Conservation (phyloP, 73 alveolate genomes). For the Stentor coeruleus region DNA sequence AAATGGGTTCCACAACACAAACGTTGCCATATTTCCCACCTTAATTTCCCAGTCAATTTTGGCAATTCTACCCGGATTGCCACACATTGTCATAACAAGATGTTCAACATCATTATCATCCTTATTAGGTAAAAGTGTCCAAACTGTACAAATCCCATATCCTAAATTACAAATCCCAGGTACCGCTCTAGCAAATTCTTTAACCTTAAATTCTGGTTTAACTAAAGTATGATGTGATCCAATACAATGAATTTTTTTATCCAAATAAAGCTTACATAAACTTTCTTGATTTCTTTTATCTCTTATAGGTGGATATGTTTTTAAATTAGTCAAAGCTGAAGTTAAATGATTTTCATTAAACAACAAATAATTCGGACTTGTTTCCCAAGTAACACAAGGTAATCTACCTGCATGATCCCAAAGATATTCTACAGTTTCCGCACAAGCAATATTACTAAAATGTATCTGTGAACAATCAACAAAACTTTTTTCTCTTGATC, state of each 20-base stretch:
- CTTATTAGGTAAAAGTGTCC: neutral
- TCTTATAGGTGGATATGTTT: neutral
- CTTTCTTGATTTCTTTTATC: conserved; percentile 1
- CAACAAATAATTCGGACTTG: conserved; percentile 21
- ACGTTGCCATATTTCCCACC: neutral
- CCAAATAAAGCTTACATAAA: neutral
- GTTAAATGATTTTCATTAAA: neutral
- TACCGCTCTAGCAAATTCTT: neutral
- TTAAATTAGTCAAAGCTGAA: neutral
- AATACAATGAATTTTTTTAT: neutral
- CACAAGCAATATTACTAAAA: neutral
- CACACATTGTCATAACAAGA: neutral
- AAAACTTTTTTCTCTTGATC: too few relatives aligned
- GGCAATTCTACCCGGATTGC: neutral
- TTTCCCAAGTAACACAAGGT: neutral
- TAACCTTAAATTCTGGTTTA: neutral
- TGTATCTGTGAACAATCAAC: neutral
- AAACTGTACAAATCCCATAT: neutral
- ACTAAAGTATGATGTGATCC: neutral
- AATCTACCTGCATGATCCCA: neutral
- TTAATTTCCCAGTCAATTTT: neutral
- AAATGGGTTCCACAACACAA: neutral
- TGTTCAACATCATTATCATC: neutral
- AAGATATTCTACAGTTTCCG: neutral
- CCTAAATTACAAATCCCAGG: neutral